Evolutionary conservation across 306 rosid species (phyloP), one percentile per base, ranked within the genome.

Genomic region (Lathyrus aphaca): DNA sequence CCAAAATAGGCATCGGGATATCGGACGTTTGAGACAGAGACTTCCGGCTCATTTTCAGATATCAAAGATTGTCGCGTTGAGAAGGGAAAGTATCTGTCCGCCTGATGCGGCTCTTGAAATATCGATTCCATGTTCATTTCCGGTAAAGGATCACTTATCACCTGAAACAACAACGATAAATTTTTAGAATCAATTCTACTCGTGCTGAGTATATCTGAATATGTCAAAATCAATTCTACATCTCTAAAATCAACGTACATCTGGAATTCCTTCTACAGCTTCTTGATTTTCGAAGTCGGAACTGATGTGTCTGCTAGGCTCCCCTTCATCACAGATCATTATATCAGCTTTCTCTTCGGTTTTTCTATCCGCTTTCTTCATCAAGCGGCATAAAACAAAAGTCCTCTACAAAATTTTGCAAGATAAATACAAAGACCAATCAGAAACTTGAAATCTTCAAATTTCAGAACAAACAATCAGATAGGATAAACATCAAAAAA

Each of bases 331-430:
- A 15, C 5, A 4, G 11, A 42, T 19, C 51, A 25, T 10, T 59
- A 13, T 69, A 4, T 66, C 63, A 37, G 46, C 32, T 46, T 10
- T 49, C 73, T 30, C 60, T 45, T 72, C 82, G 19, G 60, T 4
- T 15, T 68, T 80, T 61, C 44, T 67, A 58, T 25, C 87, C 7
- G 30, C 10, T 32, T 86, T 83, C 39, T 63, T 46, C 76, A 23
- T 85, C 67, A 92, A 30, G 21, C 80, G 82, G 62, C 87, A 74
- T 30, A 92, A 14, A 61, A 86, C 91, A 63, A 78, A 83, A 37
- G 72, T 27, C 45, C 55, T 66, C 98, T 87, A 69, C 74, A 74
- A 18, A 68, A 71, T 54, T 63, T 59, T 53, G 65, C 40, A 78
- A 43, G 51, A 37, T 21, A n/a, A 69, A 68, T 43, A 4, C 46